Evolutionary conservation across 257 asterid species (phyloP), one percentile per base, ranked within the genome.

Genomic region (Marsdenia floribunda): DNA sequence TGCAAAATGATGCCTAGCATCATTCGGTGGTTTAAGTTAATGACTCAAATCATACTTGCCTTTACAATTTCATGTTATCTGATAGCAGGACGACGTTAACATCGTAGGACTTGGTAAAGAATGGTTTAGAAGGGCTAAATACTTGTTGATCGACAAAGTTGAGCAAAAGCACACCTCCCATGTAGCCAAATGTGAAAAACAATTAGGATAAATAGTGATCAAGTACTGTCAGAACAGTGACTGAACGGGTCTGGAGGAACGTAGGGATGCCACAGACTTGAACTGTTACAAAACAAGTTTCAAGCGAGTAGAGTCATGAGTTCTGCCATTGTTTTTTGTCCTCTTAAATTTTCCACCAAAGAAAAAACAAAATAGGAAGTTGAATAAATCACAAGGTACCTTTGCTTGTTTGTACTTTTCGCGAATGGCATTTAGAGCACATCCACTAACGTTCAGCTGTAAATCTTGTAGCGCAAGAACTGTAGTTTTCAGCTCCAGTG

Each of bases 401-500:
- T 90, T 92, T 52, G 92, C 73, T 69, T 90, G 98, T 80, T 77
- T 92, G 82, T 95, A 95, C 82, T 95, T 95, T 71, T 92, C 96
- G 7, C 93, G 93, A 38, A 92, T 82, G 82, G 96, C 86, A 18
- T 75, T 81, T 54, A 87, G 89, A 74, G 79, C 77, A 81, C 88
- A 78, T 49, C 81, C 83, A 21, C 57, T 81, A 58, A 86, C 79
- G 82, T 90, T 90, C 38, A 89, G 85, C 64, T 95, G 98, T 50
- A 92, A 80, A 38, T 86, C 89, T 78, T 87, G 92, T 84, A 95
- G 82, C 73, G 87, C 88, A 21, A 87, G 78, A 77, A 95, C 93
- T 4, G 91, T 59, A 3, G 42, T 71, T 87, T 83, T 82, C 81
- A 95, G 90, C 83, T 92, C 91, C 6, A 79, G 76, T 50, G 85